Percentiles rank a stretch among this genome's conserved stretches.
Evolutionary conservation across 257 asterid genomes (phyloP).

Genomic region (Anisodus tanguticus): DNA sequence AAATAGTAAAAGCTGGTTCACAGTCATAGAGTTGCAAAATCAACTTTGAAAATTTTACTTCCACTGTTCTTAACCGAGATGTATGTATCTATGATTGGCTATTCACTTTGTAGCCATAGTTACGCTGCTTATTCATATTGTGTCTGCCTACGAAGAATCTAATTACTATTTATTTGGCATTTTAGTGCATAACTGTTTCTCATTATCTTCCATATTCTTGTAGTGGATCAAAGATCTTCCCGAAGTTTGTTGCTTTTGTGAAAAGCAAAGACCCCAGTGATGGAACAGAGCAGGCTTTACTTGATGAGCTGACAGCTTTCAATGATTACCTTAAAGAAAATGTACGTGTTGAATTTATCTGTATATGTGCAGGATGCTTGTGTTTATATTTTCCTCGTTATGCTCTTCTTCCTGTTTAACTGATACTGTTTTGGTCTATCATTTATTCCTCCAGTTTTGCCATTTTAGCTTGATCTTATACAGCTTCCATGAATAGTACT

Average conservation of each 20-base stretch:
- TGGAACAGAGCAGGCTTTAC: constrained; percentile 83
- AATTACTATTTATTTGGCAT: neutral
- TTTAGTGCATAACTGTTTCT: neutral
- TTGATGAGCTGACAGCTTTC: constrained; percentile 71
- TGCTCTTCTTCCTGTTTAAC: neutral
- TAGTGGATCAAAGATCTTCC: constrained; percentile 91
- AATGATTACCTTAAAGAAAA: constrained; percentile 70
- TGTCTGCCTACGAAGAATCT: neutral
- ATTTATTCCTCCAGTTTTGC: neutral
- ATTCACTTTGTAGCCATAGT: neutral
- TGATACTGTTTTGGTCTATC: neutral
- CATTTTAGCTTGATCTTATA: neutral
- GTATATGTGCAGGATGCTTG: neutral
- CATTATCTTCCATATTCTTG: constrained; percentile 35
- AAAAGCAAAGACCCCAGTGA: constrained; percentile 89
- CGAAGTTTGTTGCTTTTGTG: constrained; percentile 83
- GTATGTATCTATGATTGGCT: neutral
- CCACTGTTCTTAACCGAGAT: neutral
- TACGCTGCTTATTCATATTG: neutral
- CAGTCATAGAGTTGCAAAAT: neutral
- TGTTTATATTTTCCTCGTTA: neutral
- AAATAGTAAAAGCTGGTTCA: neutral
- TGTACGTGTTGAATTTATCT: constrained; percentile 50
- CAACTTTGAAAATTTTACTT: neutral
- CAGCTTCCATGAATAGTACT: neutral